phyloP scores from a whole-genome alignment of 805 yeast genomes.

The Aciculoconidium aculeatum region DNA sequence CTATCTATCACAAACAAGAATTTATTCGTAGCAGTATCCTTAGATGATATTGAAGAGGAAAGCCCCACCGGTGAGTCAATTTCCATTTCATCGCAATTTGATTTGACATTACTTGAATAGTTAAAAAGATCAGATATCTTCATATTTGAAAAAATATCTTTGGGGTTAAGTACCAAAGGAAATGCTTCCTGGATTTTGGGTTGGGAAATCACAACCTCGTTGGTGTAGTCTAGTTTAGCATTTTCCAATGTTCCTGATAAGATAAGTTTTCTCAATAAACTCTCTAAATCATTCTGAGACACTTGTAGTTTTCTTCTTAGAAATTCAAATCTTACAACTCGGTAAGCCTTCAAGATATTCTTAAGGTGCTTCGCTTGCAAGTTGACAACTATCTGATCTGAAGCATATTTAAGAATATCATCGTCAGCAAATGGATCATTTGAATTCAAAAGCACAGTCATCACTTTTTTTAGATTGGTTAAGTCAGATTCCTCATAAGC shows the following conservation, averaged over 20 bases:
- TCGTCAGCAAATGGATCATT: slow-evolving; percentile 24
- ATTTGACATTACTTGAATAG: background rate
- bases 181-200: slow-evolving; percentile 7
- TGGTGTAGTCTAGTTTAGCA: slow-evolving; percentile 25
- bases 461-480: slow-evolving; percentile 11
- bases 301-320: slow-evolving; percentile 16
- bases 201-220: slow-evolving; percentile 14
- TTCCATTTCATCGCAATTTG: slow-evolving; percentile 8
- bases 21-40: background rate
- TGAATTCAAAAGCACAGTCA: slow-evolving; percentile 12
- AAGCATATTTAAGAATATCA: slow-evolving; percentile 24
- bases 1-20: slow-evolving; percentile 9
- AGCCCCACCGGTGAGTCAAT: slow-evolving; percentile 6
- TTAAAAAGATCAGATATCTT: slow-evolving; percentile 5
- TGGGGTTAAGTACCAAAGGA: slow-evolving; percentile 15
- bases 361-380: slow-evolving; percentile 26
- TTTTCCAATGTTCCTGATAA: slow-evolving; percentile 23
- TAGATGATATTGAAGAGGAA: background rate
- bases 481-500: slow-evolving; percentile 28
- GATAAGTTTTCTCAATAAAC: slow-evolving; percentile 21
- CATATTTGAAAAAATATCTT: slow-evolving; percentile 18
- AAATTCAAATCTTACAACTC: slow-evolving; percentile 22
- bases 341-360: slow-evolving; percentile 27
- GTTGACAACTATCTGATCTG: slow-evolving; percentile 20
- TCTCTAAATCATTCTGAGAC: slow-evolving; percentile 20